A percentile compares a stretch with the other conserved stretches of the same genome.
Conservation (phyloP, 306 rosid species). For the Begonia peltatifolia region DNA sequence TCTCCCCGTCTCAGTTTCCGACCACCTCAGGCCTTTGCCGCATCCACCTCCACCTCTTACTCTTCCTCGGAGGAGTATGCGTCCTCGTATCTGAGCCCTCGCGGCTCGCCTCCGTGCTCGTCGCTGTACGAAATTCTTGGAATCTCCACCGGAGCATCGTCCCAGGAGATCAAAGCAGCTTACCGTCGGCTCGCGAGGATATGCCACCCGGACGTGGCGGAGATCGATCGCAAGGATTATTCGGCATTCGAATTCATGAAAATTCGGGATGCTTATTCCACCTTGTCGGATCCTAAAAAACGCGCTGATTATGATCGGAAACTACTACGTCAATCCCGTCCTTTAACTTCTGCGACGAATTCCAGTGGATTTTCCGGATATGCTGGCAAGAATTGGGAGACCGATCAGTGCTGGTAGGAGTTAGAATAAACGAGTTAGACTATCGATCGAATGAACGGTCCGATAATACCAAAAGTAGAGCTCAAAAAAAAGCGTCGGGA, state of each 20-base stretch:
- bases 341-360: slow-evolving; percentile 17
- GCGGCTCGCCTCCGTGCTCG: slow-evolving; percentile 15
- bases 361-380: slow-evolving; percentile 35
- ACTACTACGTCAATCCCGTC: slow-evolving; percentile 29
- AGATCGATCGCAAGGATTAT: slow-evolving; percentile 34
- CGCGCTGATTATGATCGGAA: slow-evolving; percentile 75
- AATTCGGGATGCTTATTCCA: slow-evolving; percentile 76
- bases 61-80: slow-evolving; percentile 18
- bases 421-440: slow-evolving; percentile 11
- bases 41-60: slow-evolving; percentile 26
- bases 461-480: not conserved
- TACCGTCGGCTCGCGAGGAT: slow-evolving; percentile 65
- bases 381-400: slow-evolving; percentile 75
- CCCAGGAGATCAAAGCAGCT: slow-evolving; percentile 69
- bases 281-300: slow-evolving; percentile 67
- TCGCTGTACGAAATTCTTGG: slow-evolving; percentile 75
- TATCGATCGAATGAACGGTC: not conserved
- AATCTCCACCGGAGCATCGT: slow-evolving; percentile 47
- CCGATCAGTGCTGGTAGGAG: slow-evolving; percentile 98
- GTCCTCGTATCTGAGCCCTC: slow-evolving; percentile 22
- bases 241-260: slow-evolving; percentile 65
- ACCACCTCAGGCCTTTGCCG: slow-evolving; percentile 16
- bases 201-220: slow-evolving; percentile 82
- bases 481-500: not conserved
- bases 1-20: slow-evolving; percentile 14